phyloP scores from a whole-genome alignment of 352 stramenopile genomes.

The Pilasporangium apinafurcum region DNA sequence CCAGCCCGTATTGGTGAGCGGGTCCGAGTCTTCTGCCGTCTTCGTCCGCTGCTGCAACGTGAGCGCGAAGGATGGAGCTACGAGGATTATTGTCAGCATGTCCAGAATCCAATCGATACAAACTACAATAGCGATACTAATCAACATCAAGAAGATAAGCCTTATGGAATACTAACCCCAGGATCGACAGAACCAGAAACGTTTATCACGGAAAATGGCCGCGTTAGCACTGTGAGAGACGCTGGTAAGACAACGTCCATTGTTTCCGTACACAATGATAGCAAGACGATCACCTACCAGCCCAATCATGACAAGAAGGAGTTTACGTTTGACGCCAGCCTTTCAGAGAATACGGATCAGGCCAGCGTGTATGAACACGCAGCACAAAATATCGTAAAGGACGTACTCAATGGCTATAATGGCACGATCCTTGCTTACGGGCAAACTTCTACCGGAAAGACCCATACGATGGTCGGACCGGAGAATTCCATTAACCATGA shows the following conservation, averaged over 20 bases:
- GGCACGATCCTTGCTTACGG: slow-evolving; percentile 66
- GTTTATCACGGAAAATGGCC: slow-evolving; percentile 64
- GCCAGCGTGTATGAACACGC: slow-evolving; percentile 42
- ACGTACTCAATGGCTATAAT: slow-evolving; percentile 62
- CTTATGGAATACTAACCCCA: too few relatives aligned
- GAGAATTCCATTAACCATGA: slow-evolving; percentile 24
- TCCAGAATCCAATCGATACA: slow-evolving; percentile 13
- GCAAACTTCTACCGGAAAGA: slow-evolving; percentile 63
- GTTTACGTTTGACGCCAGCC: slow-evolving; percentile 56
- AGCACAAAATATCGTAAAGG: slow-evolving; percentile 45
- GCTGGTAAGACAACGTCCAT: slow-evolving; percentile 9
- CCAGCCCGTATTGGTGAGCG: too few relatives aligned
- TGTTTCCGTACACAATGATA: slow-evolving; percentile 21
- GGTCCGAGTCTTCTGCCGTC: slow-evolving; percentile 64
- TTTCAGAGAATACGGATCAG: slow-evolving; percentile 32
- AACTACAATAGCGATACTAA: background rate
- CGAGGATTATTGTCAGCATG: slow-evolving; percentile 39
- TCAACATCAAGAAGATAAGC: too few relatives aligned
- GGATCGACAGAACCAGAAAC: too few relatives aligned
- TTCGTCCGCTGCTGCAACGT: slow-evolving; percentile 49
- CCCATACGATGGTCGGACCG: slow-evolving; percentile 58
- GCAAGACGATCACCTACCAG: slow-evolving; percentile 20
- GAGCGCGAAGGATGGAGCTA: slow-evolving; percentile 60
- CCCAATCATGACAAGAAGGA: slow-evolving; percentile 22
- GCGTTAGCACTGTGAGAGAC: slow-evolving; percentile 8